Evolutionary conservation across 306 rosid genomes (phyloP), one percentile per base, ranked within the genome.

Genomic region (Hippophae rhamnoides): DNA sequence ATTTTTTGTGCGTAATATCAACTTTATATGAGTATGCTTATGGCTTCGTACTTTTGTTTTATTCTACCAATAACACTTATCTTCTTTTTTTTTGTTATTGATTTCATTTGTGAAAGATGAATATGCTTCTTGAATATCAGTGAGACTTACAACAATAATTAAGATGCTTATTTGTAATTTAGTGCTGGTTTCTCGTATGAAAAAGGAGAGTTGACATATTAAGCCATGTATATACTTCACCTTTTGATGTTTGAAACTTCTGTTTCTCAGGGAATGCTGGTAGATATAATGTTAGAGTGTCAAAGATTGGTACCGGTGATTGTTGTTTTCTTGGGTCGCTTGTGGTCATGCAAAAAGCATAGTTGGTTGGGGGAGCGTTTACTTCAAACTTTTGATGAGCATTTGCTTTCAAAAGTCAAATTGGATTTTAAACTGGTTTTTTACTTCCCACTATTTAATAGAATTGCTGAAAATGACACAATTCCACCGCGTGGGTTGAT

Each of bases 321-420:
- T 58, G 95, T 82, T 80, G 80, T 84, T 67, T 85, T 85, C 57
- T 70, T 79, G 52, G 95, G 85, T 73, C 96, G 95, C 50, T 81
- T 90, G 65, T 76, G 85, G 67, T 78, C 84, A 51, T 90, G 98
- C 72, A 81, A 74, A 67, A 90, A 83, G 79, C 98, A 92, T 75
- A 56, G 43, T 52, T 81, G 87, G 96, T 71, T 92, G 76, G 98
- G 95, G 60, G 98, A 87, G 76, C 69, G 83, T 73, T 72, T 92
- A 67, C 95, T 92, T 71, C 98, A 87, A 82, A 80, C 79, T 58
- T 79, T 92, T 76, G 96, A 92, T 72, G 80, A 78, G 86, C 81
- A 80, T 65, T 83, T 92, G 79, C 87, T 87, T 68, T 87, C 88
- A 44, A 92, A 83, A 83, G 87, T 83, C 74, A 76, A 47, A 65